Evolutionary conservation across 2,329 filamentous ascomycete genomes (phyloP).

Genomic region (Fusarium sp.): DNA sequence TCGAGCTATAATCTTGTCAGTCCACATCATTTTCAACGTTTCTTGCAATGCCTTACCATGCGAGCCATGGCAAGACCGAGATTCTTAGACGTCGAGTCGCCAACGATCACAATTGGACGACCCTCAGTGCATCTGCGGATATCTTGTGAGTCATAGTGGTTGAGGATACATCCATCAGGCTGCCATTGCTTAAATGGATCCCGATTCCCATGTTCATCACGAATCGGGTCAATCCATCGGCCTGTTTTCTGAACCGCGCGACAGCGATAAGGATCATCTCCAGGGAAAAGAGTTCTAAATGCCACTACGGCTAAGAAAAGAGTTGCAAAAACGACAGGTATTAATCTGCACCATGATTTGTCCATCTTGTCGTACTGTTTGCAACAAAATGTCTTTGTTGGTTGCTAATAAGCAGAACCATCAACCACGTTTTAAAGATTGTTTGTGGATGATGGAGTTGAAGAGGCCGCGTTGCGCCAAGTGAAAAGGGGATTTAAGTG

Average conservation of each 20-base stretch:
- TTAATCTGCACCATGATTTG: background rate
- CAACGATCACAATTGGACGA: slow-evolving; percentile 66
- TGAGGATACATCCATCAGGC: slow-evolving; percentile 67
- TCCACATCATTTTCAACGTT: fast-evolving
- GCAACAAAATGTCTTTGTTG: background rate
- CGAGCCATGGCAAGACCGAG: slow-evolving; percentile 63
- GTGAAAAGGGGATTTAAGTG: background rate
- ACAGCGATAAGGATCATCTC: slow-evolving; percentile 64
- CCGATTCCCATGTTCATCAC: slow-evolving; percentile 40
- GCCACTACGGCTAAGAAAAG: background rate
- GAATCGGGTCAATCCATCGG: slow-evolving; percentile 57
- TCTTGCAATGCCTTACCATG: slow-evolving; percentile 28
- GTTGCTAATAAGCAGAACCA: background rate
- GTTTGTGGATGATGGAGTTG: background rate
- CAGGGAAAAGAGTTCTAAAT: slow-evolving; percentile 1
- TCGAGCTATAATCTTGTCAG: slow-evolving; percentile 5
- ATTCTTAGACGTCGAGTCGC: slow-evolving; percentile 69
- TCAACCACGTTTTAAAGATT: background rate
- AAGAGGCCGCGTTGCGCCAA: background rate
- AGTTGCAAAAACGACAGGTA: background rate
- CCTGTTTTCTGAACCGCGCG: slow-evolving; percentile 61
- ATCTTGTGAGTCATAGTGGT: slow-evolving; percentile 63
- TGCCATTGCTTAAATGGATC: slow-evolving; percentile 64
- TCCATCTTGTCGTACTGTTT: background rate
- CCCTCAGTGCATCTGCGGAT: slow-evolving; percentile 63